Conservation (phyloP, 768 basidiomycete species). For the Hypsizygus marmoreus region DNA sequence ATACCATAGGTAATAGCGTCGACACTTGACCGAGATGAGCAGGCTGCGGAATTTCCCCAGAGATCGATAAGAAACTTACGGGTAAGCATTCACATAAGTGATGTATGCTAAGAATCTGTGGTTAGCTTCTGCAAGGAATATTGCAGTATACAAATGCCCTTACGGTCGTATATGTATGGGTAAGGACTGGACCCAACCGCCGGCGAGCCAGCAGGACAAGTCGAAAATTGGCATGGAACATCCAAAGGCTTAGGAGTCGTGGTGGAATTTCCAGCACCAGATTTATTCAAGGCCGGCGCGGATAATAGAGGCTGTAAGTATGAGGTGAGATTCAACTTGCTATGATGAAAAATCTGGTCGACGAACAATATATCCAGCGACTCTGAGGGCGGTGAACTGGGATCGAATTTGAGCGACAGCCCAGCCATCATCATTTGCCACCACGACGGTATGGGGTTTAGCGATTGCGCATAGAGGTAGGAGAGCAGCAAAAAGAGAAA, state of each 20-base stretch:
- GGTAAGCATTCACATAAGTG: too few species aligned
- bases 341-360: neutral
- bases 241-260: constrained; percentile 33
- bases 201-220: constrained; percentile 46
- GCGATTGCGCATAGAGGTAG: too few species aligned
- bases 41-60: too few species aligned
- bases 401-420: constrained; percentile 48
- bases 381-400: constrained; percentile 37
- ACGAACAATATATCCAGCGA: constrained; percentile 40
- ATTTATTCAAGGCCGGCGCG: constrained; percentile 45
- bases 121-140: too few species aligned
- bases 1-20: constrained; percentile 43
- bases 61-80: too few species aligned
- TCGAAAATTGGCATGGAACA: constrained; percentile 47
- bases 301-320: constrained; percentile 54
- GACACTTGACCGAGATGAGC: too few species aligned
- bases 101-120: too few species aligned
- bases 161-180: too few species aligned
- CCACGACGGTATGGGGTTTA: too few species aligned
- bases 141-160: too few species aligned
- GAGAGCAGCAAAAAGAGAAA: too few species aligned
- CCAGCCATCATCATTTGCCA: constrained; percentile 46
- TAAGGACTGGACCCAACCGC: constrained; percentile 43
- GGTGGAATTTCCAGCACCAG: constrained; percentile 46
- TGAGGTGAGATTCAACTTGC: neutral